Evolutionary conservation across 139 green algal species (phyloP), one percentile per base, ranked within the genome.

Genomic region (Chara braunii): DNA sequence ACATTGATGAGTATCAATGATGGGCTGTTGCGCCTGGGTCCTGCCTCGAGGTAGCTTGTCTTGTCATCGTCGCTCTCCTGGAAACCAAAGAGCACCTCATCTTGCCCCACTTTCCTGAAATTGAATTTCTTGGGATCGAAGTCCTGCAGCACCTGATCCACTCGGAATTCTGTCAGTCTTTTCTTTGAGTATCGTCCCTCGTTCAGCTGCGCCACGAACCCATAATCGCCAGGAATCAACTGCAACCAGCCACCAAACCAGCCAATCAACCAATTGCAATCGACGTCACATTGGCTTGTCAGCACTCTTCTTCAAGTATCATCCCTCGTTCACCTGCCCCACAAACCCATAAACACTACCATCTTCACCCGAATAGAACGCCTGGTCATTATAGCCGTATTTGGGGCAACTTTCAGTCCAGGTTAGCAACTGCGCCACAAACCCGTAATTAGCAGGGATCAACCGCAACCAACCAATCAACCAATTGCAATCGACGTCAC

Each of bases 51-150:
- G 33, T 70, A 77, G 56, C 30, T 23, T 28, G 63, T 68, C 28
- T 28, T 8, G 11, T n/a, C 35, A 22, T 59, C 30, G 32, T 69
- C 35, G 37, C 37, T 33, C 7, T 62, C 36, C 59, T 68, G 54
- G 74, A 97, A 96, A 51, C 83, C 72, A 66, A 96, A 91, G 3
- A 99, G 85, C 33, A 92, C 88, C 85, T 99, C 94, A 11, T 82
- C 68, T 69, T 89, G 71, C 45, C 79, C 77, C 0, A 91, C 94
- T 80, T 98, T 98, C 36, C 51, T 87, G 80, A 99, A 99, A 80
- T 98, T 96, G 84, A 99, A 99, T 79, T 96, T 96, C 31, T 22
- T 35, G n/a, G 30, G 51, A 58, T 98, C 92, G 72, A 95, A 99
- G 1, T 78, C 50, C 84, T 97, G 92, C 23, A 83, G 28, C 3